These are phyloP conservation scores for Jatropha podagrica DNA, from an alignment of 441 rosid species.

Conservation along the genomic window DNA sequence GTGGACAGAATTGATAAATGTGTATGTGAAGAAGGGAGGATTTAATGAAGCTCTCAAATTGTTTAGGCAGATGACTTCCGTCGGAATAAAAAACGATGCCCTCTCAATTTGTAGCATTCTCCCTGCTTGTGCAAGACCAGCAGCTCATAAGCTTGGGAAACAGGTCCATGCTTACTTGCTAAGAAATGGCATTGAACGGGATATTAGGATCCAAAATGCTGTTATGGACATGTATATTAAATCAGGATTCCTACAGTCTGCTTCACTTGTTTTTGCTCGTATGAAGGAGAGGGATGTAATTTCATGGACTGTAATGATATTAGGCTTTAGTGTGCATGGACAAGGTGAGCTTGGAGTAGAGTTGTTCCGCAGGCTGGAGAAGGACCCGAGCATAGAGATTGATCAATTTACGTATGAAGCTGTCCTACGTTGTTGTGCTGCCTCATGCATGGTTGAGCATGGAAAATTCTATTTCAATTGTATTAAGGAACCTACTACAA, in stretches of 20 bases:
- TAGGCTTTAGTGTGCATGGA: slow-evolving; percentile 47
- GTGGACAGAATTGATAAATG: slow-evolving; percentile 44
- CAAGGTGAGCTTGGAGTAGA: slow-evolving; percentile 42
- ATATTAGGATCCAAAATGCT: slow-evolving; percentile 39
- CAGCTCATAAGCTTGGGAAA: slow-evolving; percentile 45
- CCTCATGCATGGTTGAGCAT: slow-evolving; percentile 39
- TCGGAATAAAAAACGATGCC: slow-evolving; percentile 37
- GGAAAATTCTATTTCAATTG: slow-evolving; percentile 39
- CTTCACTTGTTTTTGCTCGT: slow-evolving; percentile 31
- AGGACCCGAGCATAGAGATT: slow-evolving; percentile 26
- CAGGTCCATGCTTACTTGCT: slow-evolving; percentile 48
- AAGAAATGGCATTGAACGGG: slow-evolving; percentile 35
- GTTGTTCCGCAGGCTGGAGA: slow-evolving; percentile 38
- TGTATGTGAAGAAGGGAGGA: slow-evolving; percentile 38
- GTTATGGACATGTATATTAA: slow-evolving; percentile 51
- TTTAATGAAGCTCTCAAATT: slow-evolving; percentile 50
- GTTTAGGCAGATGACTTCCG: slow-evolving; percentile 39
- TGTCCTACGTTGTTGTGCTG: slow-evolving; percentile 44
- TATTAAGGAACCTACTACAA: slow-evolving; percentile 33
- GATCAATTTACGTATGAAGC: slow-evolving; percentile 40
- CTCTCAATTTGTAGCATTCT: slow-evolving; percentile 36
- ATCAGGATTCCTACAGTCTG: slow-evolving; percentile 40
- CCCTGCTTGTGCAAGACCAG: slow-evolving; percentile 51
- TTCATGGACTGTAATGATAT: slow-evolving; percentile 53
- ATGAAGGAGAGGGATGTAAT: slow-evolving; percentile 40